Evolutionary conservation across 768 basidiomycete species (phyloP), one percentile per base, ranked within the genome.

Genomic region (Rubroboletus pulcherrimus): DNA sequence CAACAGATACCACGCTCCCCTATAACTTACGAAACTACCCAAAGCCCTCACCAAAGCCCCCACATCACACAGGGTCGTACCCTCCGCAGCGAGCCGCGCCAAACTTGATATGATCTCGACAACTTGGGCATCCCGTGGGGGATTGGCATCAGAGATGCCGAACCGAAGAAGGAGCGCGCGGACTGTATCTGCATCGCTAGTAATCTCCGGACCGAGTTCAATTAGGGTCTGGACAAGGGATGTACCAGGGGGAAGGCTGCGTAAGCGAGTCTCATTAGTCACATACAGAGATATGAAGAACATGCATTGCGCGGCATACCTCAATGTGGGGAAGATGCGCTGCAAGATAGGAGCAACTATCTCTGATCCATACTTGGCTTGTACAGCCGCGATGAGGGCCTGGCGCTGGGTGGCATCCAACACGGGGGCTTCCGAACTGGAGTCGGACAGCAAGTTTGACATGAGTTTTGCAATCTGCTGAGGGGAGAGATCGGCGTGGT

Each of bases 311-410:
- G 41, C 31, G 67, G 72, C 72, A 49, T 63, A 92, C 91, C 87
- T 90, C 59, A 93, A 61, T 59, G 77, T 88, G 19, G 89, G 82
- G 58, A 93, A 77, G 49, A 91, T 82, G 59, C 82, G 83, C 62
- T 85, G 86, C 38, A 93, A 74, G 51, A 91, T 85, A 51, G 91
- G 87, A 26, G 79, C 76, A 34, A 89, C 78, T 35, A 84, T 82
- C 56, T 93, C 91, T 21, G 82, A 79, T 29, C 91, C 92, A 66
- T 89, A 88, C 74, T 91, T 93, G 51, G 84, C 78, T 68, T 90
- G 87, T 26, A 83, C 83, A 47, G 91, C 85, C 12, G 80, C 75
- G 43, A 93, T 82, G 46, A 93, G 77, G 33, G 84, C 84, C 64
- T 91, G 85, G 19, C 89, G 81, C 70, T 93, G 91, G 7, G 79